These are phyloP conservation scores for Fusarium pseudograminearum DNA, from an alignment of 2,329 filamentous ascomycete species.

Conservation along the genomic window DNA sequence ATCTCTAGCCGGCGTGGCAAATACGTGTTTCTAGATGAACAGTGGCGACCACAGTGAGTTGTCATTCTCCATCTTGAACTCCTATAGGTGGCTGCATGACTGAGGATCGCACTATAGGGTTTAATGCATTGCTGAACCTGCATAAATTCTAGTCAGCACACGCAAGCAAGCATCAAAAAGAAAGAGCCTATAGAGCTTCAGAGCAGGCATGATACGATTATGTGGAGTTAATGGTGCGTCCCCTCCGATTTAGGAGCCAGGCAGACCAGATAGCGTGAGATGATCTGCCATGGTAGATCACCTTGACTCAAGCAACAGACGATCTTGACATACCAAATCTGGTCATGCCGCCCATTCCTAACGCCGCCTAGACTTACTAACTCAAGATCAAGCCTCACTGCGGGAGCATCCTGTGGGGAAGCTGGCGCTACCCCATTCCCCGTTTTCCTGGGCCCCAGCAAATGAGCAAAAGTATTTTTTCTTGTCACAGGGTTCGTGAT, in stretches of 20 bases:
- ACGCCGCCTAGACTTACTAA: conserved; percentile 4
- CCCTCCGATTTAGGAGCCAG: conserved; percentile 26
- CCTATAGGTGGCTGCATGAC: not conserved
- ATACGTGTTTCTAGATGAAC: not conserved
- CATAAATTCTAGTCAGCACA: not conserved
- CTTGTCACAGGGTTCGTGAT: conserved; percentile 40
- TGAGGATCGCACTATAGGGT: not conserved
- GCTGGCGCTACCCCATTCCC: conserved; percentile 47
- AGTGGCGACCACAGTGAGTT: conserved; percentile 31
- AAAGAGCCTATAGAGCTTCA: not conserved
- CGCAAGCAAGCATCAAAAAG: not conserved
- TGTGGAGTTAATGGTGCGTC: conserved; percentile 19
- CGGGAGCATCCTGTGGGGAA: conserved; percentile 45
- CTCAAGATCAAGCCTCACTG: conserved; percentile 21
- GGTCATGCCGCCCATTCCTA: conserved; percentile 18
- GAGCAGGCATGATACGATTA: conserved; percentile 5
- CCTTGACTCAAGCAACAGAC: conserved; percentile 36
- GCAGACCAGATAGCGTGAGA: conserved; percentile 12
- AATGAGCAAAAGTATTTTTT: conserved; percentile 39
- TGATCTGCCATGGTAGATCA: conserved; percentile 34
- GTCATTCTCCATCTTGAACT: not conserved
- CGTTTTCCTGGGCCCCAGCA: conserved; percentile 37
- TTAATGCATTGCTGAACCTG: not conserved
- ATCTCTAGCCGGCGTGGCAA: conserved; percentile 29
- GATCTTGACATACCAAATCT: conserved; percentile 24